Evolutionary conservation across 2,329 filamentous ascomycete genomes (phyloP).

Genomic region (Cladosporium sp.): DNA sequence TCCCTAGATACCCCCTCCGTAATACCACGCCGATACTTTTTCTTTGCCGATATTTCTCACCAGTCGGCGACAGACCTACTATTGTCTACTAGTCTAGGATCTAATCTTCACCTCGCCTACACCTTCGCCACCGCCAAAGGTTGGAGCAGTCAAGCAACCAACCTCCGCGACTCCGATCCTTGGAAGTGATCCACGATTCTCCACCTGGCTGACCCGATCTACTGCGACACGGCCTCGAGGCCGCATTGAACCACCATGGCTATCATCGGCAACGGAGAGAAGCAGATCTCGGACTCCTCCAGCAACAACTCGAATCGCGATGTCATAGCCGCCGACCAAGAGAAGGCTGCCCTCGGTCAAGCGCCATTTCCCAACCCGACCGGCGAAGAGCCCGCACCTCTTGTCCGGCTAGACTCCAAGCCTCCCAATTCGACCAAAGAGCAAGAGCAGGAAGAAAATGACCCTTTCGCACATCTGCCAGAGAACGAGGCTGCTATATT

Average conservation of each 20-base stretch:
- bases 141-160: too few relatives aligned
- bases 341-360: constrained; percentile 26
- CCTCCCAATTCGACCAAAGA: constrained; percentile 19
- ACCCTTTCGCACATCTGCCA: constrained; percentile 33
- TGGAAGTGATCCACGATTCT: not conserved
- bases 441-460: constrained; percentile 19
- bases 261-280: constrained; percentile 13
- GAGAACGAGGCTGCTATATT: constrained; percentile 33
- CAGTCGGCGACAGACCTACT: too few relatives aligned
- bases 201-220: not conserved
- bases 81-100: too few relatives aligned
- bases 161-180: not conserved
- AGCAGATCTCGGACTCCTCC: constrained; percentile 20
- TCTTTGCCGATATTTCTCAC: too few relatives aligned
- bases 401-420: constrained; percentile 23
- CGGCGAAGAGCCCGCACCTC: constrained; percentile 22
- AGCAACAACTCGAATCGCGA: constrained; percentile 21
- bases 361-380: constrained; percentile 25
- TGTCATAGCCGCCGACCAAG: constrained; percentile 21
- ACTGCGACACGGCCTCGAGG: not conserved
- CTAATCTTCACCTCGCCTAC: too few relatives aligned
- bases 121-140: too few relatives aligned
- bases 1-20: not conserved
- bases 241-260: constrained; percentile 1
- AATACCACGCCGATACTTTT: too few relatives aligned